Base-by-base conservation (phyloP, 1,139 yeast species). In the Arxiozyma heterogenica region DNA sequence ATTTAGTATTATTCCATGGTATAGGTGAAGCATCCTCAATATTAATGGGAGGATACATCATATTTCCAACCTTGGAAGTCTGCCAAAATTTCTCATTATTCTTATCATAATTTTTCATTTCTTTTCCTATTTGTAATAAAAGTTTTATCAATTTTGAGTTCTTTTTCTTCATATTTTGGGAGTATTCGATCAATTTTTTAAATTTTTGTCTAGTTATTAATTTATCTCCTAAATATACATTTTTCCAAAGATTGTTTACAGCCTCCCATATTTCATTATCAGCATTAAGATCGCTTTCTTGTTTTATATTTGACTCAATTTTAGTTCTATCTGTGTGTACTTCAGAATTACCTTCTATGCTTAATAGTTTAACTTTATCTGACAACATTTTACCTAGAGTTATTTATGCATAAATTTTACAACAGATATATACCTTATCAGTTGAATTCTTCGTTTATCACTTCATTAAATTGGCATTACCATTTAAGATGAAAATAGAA, bases 41-140 rank as follows among this genome's bases (percentile, higher is more conserved):
- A 11, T 53, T 34, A 5, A 65, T 51, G 0, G 84, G 84, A 17
- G 75, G 76, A 57, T 66, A 74, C 11, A 68, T 59, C 2, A 59
- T 56, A 1, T 63, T 66, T 11, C 64, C 56, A 0, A 74, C 53
- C 38, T 66, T 68, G 0, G 83, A 78, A 38, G 77, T 70, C 2
- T 77, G 57, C 85, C 84, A 81, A 3, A 62, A 47, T 2, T 78
- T 54, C 53, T 71, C 73, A 8, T 69, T 68, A 21, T 66, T 61
- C 23, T 63, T 44, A 4, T 59, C 47, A 18, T 58, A 43, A 47
- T 56, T 25, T 44, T 57, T 54, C 53, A 55, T n/a, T 21, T 54
- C 53, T 6, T 58, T 58, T 47, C 51, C 57, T 18, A 64, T 45
- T 45, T 54, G 34, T 27, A 65, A 23, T 9, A 63, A 55, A 21